These are phyloP conservation scores for Chytriomyces sp. DNA, from an alignment of 192 early-diverging fungal genomes.

Conservation along the genomic window DNA sequence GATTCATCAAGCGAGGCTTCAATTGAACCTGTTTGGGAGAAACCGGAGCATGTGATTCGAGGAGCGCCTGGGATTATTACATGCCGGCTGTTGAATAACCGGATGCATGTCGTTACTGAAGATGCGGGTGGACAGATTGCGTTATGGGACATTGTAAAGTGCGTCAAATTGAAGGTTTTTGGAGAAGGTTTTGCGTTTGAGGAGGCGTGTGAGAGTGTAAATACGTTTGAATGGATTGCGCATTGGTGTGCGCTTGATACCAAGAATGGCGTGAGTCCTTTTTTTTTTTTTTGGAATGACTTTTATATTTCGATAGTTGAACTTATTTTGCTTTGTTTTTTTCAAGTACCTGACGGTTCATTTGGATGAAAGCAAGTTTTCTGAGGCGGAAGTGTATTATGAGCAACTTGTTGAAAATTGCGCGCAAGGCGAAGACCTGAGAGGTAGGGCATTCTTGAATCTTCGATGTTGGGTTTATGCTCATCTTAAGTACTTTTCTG, in stretches of 20 bases:
- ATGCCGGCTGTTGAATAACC: slow-evolving; percentile 83
- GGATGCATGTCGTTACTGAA: slow-evolving; percentile 83
- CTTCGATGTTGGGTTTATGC: too few species aligned
- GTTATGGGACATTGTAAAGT: slow-evolving; percentile 89
- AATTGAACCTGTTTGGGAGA: slow-evolving; percentile 51
- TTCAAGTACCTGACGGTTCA: slow-evolving; percentile 76
- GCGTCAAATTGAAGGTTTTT: slow-evolving; percentile 54
- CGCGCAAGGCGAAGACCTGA: slow-evolving; percentile 67
- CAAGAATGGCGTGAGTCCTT: slow-evolving; percentile 82
- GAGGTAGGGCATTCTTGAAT: slow-evolving; percentile 57
- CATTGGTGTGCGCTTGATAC: slow-evolving; percentile 95
- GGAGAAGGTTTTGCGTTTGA: background rate
- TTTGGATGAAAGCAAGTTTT: slow-evolving; percentile 77
- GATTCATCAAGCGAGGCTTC: slow-evolving; percentile 24
- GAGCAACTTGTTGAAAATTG: slow-evolving; percentile 70
- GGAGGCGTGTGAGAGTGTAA: slow-evolving; percentile 51
- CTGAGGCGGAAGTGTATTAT: slow-evolving; percentile 89
- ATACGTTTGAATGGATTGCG: slow-evolving; percentile 76
- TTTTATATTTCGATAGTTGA: background rate
- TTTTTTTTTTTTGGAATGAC: background rate
- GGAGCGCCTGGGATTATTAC: slow-evolving; percentile 58
- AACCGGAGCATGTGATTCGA: slow-evolving; percentile 42
- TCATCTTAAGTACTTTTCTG: too few species aligned
- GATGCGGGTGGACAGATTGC: slow-evolving; percentile 79
- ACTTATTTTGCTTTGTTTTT: background rate